A percentile compares a stretch with the other conserved stretches of the same genome.
Evolutionary conservation across 1,284 basidiomycete genomes (phyloP).

Genomic region (Stygiomarasmius scandens): DNA sequence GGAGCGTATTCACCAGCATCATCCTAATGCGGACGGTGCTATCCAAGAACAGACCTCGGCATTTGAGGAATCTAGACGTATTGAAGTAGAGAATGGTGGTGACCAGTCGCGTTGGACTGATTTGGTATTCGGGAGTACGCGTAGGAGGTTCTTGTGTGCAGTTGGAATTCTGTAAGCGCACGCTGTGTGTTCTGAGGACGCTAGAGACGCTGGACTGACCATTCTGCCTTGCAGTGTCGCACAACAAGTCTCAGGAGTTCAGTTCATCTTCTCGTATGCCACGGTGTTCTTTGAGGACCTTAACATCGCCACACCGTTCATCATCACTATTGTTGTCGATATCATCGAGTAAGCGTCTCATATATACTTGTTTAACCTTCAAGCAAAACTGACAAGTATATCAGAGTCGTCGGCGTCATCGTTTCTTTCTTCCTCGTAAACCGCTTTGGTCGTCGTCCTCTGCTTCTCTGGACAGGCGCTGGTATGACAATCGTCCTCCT

Average conservation of each 20-base stretch:
- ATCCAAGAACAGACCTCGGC: conserved; percentile 7
- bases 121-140: conserved; percentile 10
- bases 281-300: conserved; percentile 2
- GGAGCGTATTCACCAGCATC: conserved; percentile 10
- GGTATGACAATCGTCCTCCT: conserved; percentile 11
- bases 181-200: too few relatives aligned
- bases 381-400: not conserved
- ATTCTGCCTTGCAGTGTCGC: not conserved
- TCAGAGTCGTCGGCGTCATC: conserved; percentile 12
- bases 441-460: conserved; percentile 14
- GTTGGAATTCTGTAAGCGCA: conserved; percentile 12
- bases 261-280: conserved; percentile 15
- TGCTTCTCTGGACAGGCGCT: conserved; percentile 9
- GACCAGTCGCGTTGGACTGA: conserved; percentile 11
- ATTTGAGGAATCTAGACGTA: conserved; percentile 8
- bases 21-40: conserved; percentile 1
- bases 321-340: conserved; percentile 12
- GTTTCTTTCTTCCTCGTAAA: conserved; percentile 16
- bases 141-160: conserved; percentile 13
- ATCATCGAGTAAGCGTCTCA: conserved; percentile 8
- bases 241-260: conserved; percentile 16
- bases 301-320: not conserved
- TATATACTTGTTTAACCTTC: not conserved
- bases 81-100: conserved; percentile 7
- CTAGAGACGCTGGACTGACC: not conserved